Conservation (phyloP, 768 basidiomycete species). For the Paxillus involutus region DNA sequence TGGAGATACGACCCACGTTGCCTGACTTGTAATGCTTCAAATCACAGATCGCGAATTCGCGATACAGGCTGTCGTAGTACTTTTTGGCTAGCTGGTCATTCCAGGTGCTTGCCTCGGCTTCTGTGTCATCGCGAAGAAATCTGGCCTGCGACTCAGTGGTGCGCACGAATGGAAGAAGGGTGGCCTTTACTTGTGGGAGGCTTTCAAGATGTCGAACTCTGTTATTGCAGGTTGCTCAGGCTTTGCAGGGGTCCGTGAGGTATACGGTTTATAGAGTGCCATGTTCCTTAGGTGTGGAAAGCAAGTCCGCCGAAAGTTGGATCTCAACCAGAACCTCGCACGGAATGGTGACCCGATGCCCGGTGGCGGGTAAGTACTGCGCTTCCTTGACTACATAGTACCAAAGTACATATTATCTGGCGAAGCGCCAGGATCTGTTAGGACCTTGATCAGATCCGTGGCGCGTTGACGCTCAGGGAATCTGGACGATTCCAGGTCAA, state of each 20-base stretch:
- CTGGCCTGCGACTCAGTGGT: slow-evolving; percentile 35
- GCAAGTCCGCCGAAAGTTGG: neutral
- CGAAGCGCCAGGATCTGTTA: no score
- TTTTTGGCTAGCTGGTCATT: slow-evolving; percentile 85
- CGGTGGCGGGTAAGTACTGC: no score
- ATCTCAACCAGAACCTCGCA: neutral
- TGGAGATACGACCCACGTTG: slow-evolving; percentile 51
- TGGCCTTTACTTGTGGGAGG: slow-evolving; percentile 58
- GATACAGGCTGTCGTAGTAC: slow-evolving; percentile 85
- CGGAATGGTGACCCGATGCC: neutral
- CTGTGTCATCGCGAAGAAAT: slow-evolving; percentile 66
- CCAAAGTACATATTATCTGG: no score
- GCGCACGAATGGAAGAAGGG: neutral
- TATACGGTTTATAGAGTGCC: slow-evolving; percentile 16
- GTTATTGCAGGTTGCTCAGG: slow-evolving; percentile 20
- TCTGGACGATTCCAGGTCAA: no score
- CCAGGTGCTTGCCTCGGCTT: slow-evolving; percentile 37
- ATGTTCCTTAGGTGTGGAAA: neutral
- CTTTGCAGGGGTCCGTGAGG: slow-evolving; percentile 1
- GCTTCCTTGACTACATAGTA: no score
- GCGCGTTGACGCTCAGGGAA: no score
- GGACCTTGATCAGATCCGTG: no score
- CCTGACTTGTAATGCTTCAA: slow-evolving; percentile 95
- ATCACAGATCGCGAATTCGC: slow-evolving; percentile 91
- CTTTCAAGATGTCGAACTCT: slow-evolving; percentile 78